Evolutionary conservation across 352 stramenopile genomes (phyloP), one percentile per base, ranked within the genome.

Genomic region (Blastocystis sp.): DNA sequence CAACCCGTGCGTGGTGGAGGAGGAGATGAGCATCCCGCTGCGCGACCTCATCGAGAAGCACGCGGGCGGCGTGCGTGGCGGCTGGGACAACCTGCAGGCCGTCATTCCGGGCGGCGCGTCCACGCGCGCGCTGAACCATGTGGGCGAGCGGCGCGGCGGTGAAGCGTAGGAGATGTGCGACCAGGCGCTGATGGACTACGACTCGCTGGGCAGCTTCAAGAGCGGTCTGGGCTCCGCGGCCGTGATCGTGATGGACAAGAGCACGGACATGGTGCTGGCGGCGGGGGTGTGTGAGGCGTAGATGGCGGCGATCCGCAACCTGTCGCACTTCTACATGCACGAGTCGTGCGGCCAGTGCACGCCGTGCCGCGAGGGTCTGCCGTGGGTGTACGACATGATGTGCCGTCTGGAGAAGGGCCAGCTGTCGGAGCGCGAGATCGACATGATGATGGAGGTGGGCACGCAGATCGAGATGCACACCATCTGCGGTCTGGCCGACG

Each of bases 161-260:
- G 28, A 34, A 34, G 28, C 28, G 28, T 64, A 95, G 89, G 89
- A 91, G n/a, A 91, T 93, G 65, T 96, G 93, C 88, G 92, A 98
- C 89, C 95, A 98, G 89, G 97, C 97, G 67, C 93, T 99, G 88
- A 99, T 99, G 96, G 97, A 99, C 91, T 99, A 98, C 91, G 97
- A 99, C 92, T 96, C 98, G 90, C 92, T 99, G 67, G 96, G 97
- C 90, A 92, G 94, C 90, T 93, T 93, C 90, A 95, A 96, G 78
- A 98, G 94, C 56, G 96, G 95, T 90, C 92, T 99, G 23, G 97
- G 96, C 74, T 99, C 97, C 61, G 96, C 96, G 23, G 97, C 96
- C 11, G 96, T 99, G 2, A 99, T 96, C 43, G 98, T 99, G 90
- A 98, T 99, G 91, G 96, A 99, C 92, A 97, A 99, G 91, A 96